These are phyloP conservation scores for Kwoniella dendrophila DNA, from an alignment of 768 basidiomycete species.

Conservation along the genomic window DNA sequence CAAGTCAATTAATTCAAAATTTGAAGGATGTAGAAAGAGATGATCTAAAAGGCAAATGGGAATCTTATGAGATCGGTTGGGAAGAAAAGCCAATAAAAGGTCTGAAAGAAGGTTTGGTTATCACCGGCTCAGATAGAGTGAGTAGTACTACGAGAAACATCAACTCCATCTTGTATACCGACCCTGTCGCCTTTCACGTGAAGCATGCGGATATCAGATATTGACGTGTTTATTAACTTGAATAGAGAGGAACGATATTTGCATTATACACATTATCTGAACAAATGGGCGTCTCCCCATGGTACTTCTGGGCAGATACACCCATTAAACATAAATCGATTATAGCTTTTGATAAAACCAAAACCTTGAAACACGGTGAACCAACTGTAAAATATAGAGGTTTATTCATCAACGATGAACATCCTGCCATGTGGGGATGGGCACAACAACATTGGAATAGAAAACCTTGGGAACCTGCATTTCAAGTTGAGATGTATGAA, in stretches of 20 bases:
- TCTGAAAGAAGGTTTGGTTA: conserved; percentile 66
- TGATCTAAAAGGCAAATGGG: conserved; percentile 68
- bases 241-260: conserved; percentile 67
- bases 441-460: conserved; percentile 70
- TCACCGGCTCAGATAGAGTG: conserved; percentile 67
- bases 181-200: too few species aligned
- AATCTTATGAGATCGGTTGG: conserved; percentile 63
- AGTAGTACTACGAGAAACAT: not conserved
- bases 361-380: conserved; percentile 61
- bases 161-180: too few species aligned
- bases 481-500: conserved; percentile 60
- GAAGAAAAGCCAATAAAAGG: conserved; percentile 66
- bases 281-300: conserved; percentile 64
- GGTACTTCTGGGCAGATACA: conserved; percentile 72
- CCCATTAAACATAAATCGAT: conserved; percentile 62
- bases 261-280: conserved; percentile 71
- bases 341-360: conserved; percentile 57
- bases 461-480: conserved; percentile 65
- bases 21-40: conserved; percentile 64
- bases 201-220: too few species aligned
- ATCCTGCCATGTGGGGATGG: conserved; percentile 73
- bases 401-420: conserved; percentile 75
- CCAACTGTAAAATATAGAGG: conserved; percentile 74
- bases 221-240: not conserved
- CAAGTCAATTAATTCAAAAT: conserved; percentile 63